Percentiles rank a stretch among this genome's conserved stretches.
phyloP scores from a whole-genome alignment of 2,329 filamentous ascomycete species.

The Capronia coronata region DNA sequence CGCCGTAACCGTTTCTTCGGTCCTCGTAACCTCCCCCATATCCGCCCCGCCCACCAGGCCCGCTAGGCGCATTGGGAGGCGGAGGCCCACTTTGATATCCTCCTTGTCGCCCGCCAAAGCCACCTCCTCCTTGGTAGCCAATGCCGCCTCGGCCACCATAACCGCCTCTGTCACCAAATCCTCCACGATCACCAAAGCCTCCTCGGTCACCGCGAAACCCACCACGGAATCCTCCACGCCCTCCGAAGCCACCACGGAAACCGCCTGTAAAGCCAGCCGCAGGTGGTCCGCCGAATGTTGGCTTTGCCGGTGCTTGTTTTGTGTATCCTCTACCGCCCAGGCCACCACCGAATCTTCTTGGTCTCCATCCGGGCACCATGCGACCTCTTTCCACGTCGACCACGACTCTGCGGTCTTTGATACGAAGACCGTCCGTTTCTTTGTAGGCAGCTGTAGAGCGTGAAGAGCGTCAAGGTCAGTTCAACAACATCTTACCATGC shows the following conservation, averaged over 20 bases:
- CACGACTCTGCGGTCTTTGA: constrained; percentile 85
- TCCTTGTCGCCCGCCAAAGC: constrained; percentile 37
- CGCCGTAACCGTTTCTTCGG: constrained; percentile 47
- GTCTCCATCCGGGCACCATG: constrained; percentile 89
- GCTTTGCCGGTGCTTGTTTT: constrained; percentile 66
- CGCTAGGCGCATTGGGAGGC: constrained; percentile 41
- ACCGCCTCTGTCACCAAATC: constrained; percentile 37
- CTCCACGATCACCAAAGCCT: constrained; percentile 44
- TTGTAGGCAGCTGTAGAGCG: constrained; percentile 78
- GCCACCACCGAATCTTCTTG: constrained; percentile 82
- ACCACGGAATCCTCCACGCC: constrained; percentile 48
- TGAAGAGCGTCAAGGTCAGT: constrained; percentile 35
- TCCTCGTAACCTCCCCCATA: constrained; percentile 43
- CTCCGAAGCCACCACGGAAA: constrained; percentile 48
- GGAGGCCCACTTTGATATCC: constrained; percentile 35
- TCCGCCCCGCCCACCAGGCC: constrained; percentile 49
- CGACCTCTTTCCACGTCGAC: constrained; percentile 95
- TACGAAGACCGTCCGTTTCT: constrained; percentile 77
- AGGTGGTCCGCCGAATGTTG: constrained; percentile 56
- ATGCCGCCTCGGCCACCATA: constrained; percentile 43
- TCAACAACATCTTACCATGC: constrained; percentile 29
- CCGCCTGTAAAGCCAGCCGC: constrained; percentile 53
- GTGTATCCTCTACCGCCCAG: constrained; percentile 91
- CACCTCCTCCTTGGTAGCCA: constrained; percentile 54
- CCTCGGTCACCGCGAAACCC: constrained; percentile 42